These are phyloP conservation scores for Eragrostis curvula DNA, from an alignment of 176 grass and related monocot species.

Conservation along the genomic window DNA sequence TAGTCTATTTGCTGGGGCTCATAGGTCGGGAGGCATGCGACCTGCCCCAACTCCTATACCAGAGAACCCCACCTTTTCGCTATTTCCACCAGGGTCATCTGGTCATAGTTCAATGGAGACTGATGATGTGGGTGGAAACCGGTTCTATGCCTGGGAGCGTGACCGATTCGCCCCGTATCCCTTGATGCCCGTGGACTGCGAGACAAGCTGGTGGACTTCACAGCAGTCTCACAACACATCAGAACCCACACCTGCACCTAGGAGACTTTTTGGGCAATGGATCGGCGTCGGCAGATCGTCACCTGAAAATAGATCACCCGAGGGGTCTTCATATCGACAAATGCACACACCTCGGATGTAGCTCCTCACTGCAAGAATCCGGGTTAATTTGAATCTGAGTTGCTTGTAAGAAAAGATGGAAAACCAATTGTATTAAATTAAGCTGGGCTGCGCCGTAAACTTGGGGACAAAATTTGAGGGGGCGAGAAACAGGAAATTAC, in stretches of 20 bases:
- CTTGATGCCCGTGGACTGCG: constrained; percentile 65
- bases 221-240: constrained; percentile 47
- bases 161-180: constrained; percentile 72
- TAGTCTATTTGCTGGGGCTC: constrained; percentile 51
- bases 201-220: constrained; percentile 73
- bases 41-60: constrained; percentile 46
- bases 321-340: constrained; percentile 54
- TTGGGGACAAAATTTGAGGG: constrained; percentile 34
- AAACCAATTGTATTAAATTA: constrained; percentile 52
- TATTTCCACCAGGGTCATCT: constrained; percentile 61
- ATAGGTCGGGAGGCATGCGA: constrained; percentile 53
- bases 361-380: constrained; percentile 14
- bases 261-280: constrained; percentile 60
- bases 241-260: constrained; percentile 35
- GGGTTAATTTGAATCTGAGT: constrained; percentile 39
- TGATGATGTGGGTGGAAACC: constrained; percentile 64
- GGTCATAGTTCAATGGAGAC: constrained; percentile 59
- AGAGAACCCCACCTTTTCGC: constrained; percentile 60
- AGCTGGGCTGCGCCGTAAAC: constrained; percentile 31
- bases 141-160: constrained; percentile 80
- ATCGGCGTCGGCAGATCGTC: constrained; percentile 47
- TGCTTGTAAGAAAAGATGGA: constrained; percentile 61
- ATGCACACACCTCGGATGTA: constrained; percentile 69
- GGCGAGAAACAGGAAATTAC: constrained; percentile 42
- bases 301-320: constrained; percentile 44